Evolutionary conservation across 495 filamentous ascomycete species (phyloP), one percentile per base, ranked within the genome.

Genomic region (Podospora fimiseda): DNA sequence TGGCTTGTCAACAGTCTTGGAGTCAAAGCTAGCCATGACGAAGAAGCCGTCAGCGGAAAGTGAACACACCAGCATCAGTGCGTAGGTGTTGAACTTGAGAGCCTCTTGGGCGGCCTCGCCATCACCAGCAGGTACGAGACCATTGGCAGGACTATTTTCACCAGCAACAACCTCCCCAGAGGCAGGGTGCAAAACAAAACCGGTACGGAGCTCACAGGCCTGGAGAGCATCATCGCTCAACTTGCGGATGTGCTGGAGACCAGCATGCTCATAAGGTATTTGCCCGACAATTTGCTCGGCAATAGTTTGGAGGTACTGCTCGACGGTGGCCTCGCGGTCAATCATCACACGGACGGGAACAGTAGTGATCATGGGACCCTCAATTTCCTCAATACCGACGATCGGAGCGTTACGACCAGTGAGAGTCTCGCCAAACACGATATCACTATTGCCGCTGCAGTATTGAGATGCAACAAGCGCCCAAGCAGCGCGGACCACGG

Each of bases 21-120:
- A 77, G 48, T 87, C 83, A 52, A 84, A 87, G 57, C 79, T 85
- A 1, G 82, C 82, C 58, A 77, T 79, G 27, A 85, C 66, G 15
- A 78, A 53, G 60, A 85, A 80, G 1, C 82, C 80, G 18, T 70
- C 67, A 16, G 76, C 70, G 48, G 73, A 70, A 6, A 87, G 68
- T 9, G 76, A 76, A 61, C 80, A 85, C 9, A 75, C 80, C 37
- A 85, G 61, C 79, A 85, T 87, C 11, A 87, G 66, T 2, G 79
- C 77, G 58, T 87, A 86, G 0, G 82, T 79, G 52, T 85, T 85
- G 64, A 87, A 87, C 52, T 84, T 78, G 19, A 85, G 71, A 0
- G 82, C 82, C 57, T 84, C 82, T 16, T 74, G 73, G 1, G 78
- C 82, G 3, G 79, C 79, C 57, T 83, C 83, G 0, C 55, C 58